Evolutionary conservation across 2,329 filamentous ascomycete species (phyloP).

Genomic region (Phyllosticta ampelicida): DNA sequence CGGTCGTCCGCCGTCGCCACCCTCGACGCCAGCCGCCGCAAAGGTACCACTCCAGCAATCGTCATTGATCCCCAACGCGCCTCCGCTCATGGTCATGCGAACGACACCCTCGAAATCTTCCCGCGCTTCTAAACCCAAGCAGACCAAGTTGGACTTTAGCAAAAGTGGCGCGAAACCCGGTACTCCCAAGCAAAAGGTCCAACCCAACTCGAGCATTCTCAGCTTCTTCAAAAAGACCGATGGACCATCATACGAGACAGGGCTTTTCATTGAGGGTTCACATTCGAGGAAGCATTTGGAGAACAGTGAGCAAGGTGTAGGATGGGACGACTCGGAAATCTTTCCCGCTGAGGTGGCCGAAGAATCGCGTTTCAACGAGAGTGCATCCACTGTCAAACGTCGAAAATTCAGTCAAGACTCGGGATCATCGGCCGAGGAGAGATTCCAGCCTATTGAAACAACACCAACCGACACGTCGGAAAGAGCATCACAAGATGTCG

Average conservation of each 20-base stretch:
- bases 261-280: slow-evolving; percentile 26
- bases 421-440: slow-evolving; percentile 26
- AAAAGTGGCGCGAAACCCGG: slow-evolving; percentile 20
- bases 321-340: slow-evolving; percentile 21
- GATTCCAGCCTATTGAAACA: slow-evolving; percentile 8
- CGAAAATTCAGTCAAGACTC: slow-evolving; percentile 29
- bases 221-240: slow-evolving; percentile 45
- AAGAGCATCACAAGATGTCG: not conserved
- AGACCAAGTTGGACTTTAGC: slow-evolving; percentile 26
- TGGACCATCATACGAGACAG: slow-evolving; percentile 22
- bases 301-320: slow-evolving; percentile 18
- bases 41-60: slow-evolving; percentile 13
- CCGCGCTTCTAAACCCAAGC: slow-evolving; percentile 17
- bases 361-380: slow-evolving; percentile 34
- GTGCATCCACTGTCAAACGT: slow-evolving; percentile 31
- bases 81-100: slow-evolving; percentile 18
- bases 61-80: slow-evolving; percentile 4
- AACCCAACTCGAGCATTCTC: slow-evolving; percentile 42
- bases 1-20: slow-evolving; percentile 44
- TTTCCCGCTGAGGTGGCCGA: slow-evolving; percentile 13
- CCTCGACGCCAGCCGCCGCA: slow-evolving; percentile 15
- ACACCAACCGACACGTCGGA: not conserved
- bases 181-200: slow-evolving; percentile 27
- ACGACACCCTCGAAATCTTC: slow-evolving; percentile 13
- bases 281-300: slow-evolving; percentile 15